Evolutionary conservation across 1,284 basidiomycete species (phyloP), one percentile per base, ranked within the genome.

Genomic region (Erythrobasidium hasegawianum): DNA sequence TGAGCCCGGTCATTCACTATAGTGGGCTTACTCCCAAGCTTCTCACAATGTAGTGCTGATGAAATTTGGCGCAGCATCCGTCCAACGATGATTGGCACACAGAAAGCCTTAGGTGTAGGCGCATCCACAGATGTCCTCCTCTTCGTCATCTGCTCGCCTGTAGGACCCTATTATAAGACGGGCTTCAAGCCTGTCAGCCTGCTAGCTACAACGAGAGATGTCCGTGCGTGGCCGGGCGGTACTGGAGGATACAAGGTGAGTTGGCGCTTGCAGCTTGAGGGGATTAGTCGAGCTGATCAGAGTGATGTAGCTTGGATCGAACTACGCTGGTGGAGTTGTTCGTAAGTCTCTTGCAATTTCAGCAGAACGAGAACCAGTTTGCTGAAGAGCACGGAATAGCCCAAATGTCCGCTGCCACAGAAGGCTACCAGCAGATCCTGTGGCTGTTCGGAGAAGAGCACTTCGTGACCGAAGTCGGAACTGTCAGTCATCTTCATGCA

Each of bases 131-230:
- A 95, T 71, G 93, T 94, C 0, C 83, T 97, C 16, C 84, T 98
- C 38, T 97, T 92, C 76, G 93, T 98, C 64, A 97, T 98, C 74
- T 87, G 87, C 76, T 72, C 65, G 1, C 72, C 74, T 24, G 75
- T 92, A 26, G 93, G 94, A 16, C 94, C 95, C 1, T 99, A 97
- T 79, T 98, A 95, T 78, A 86, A 91, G 57, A 80, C 87, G 41
- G 95, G 95, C 9, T 97, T 97, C 82, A 97, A 98, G 80, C 95
- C 95, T 18, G 87, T 99, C 29, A 86, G 89, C 14, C 81, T 99
- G 57, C 87, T 93, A 67, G 94, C 90, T 3, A 95, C 94, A 1
- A 91, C 90, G 0, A 86, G 93, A 76, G 90, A 87, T 76, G 87
- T 91, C 29, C 87, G 94, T 58, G 94, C 95, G 9, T 85, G 87